phyloP scores from a whole-genome alignment of 2,329 filamentous ascomycete genomes.

The Calonectria fujianensis region DNA sequence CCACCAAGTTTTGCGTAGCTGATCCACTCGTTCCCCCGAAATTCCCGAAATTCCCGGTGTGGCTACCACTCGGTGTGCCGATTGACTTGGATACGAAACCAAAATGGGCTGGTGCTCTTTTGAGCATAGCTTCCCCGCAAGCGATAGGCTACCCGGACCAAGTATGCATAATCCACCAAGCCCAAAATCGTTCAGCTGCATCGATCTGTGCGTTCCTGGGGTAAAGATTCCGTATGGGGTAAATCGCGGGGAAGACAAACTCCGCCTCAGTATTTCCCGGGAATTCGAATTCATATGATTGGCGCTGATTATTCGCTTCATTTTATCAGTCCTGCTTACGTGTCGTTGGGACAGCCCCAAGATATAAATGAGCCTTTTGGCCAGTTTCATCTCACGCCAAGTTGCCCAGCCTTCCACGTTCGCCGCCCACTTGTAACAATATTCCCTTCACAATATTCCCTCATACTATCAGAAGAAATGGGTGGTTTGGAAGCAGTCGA shows the following conservation, averaged over 20 bases:
- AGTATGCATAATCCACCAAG: neutral
- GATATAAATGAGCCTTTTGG: neutral
- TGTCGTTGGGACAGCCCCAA: neutral
- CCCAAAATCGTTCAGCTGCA: neutral
- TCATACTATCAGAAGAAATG: neutral
- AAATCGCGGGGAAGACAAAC: neutral
- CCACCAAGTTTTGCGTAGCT: neutral
- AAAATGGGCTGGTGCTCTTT: neutral
- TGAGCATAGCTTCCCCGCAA: neutral
- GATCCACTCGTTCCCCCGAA: neutral
- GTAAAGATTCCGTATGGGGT: neutral
- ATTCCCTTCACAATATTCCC: neutral
- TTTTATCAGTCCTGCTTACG: neutral
- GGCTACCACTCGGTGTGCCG: neutral
- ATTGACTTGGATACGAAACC: neutral
- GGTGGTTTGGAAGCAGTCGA: neutral
- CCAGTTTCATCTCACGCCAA: neutral
- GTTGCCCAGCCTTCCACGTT: neutral
- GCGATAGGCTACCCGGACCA: neutral
- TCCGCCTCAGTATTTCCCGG: neutral
- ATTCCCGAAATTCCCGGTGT: neutral
- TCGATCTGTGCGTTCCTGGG: neutral
- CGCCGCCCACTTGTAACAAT: neutral
- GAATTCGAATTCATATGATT: neutral
- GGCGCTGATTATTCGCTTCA: neutral